Evolutionary conservation across 2,329 filamentous ascomycete species (phyloP), one percentile per base, ranked within the genome.

Genomic region (Bimuria novae-zelandiae): DNA sequence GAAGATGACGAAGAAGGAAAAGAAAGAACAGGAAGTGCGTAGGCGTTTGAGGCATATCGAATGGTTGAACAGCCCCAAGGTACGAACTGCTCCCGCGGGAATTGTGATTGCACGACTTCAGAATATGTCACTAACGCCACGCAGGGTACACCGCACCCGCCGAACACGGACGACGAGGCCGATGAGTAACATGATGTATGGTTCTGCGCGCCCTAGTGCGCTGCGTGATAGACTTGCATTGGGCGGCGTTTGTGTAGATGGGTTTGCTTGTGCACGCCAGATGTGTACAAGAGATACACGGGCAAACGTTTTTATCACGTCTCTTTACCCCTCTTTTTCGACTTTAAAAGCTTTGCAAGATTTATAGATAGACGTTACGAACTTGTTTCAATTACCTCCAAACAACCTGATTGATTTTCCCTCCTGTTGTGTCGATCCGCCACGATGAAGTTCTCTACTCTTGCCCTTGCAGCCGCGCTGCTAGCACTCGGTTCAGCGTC

Each of bases 1-100:
- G 86, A 99, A 99, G 90, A 85, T 94, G 85, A 99, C 94, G 52
- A 90, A 95, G 81, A 92, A 92, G 77, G 92, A 99, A 76, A 65
- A 92, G 72, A 99, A 99, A 84, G 94, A 99, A 75, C 83, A 89
- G 17, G 93, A 97, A 77, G 89, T 89, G 37, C 84, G 95, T 60
- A 85, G 93, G 62, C 84, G 94, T 64, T 80, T 97, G 76, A 86
- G 94, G 67, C 92, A 99, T 76, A 84, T 87, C 55, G 84, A 86
- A 66, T 86, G 84, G 82, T 80, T 96, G 65, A 93, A 91, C 77
- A 90, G 84, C 67, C 89, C 89, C 6, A 77, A 77, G 71, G 74
- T 72, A 66, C 35, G 65, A 57, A 32, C 21, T 45, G 32, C 25
- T n/a, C 25, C 36, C 12, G 14, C 4, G 23, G 30, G 14, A 32